Percentiles rank a stretch among this genome's conserved stretches.
phyloP scores from a whole-genome alignment of 345 rosid genomes.

The Garcia nutans region DNA sequence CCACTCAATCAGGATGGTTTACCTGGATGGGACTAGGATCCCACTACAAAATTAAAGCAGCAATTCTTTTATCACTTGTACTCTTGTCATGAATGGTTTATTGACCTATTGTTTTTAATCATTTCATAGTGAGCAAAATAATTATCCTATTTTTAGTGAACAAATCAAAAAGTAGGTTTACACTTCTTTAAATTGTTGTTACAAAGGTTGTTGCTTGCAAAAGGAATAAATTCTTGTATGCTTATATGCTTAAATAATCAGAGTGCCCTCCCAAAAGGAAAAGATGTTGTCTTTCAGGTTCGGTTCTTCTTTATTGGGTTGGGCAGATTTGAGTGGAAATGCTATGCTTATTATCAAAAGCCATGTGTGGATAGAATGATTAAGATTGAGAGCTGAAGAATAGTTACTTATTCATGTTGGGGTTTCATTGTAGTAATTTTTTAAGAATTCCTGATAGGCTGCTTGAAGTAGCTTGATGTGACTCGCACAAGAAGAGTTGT shows the following conservation, averaged over 20 bases:
- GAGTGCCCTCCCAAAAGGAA: no score
- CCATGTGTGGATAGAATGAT: neutral
- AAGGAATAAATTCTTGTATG: neutral
- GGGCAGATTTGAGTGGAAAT: no score
- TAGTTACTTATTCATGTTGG: neutral
- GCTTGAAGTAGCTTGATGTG: neutral
- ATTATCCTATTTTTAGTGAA: neutral
- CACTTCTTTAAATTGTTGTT: neutral
- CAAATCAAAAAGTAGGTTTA: neutral
- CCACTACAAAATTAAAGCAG: neutral
- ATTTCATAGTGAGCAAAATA: neutral
- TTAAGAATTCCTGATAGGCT: neutral
- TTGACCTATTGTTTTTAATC: neutral
- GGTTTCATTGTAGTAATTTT: neutral
- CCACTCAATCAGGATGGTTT: neutral
- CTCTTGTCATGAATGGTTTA: no score
- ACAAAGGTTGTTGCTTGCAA: no score
- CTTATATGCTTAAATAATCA: neutral
- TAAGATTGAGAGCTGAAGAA: neutral
- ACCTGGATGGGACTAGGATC: neutral
- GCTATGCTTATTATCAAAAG: no score
- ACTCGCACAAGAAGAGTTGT: neutral
- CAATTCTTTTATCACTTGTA: neutral
- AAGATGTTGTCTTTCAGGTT: no score
- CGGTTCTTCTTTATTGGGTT: no score